These are phyloP conservation scores for Monosporozyma yasuniensis DNA, from an alignment of 805 yeast genomes.

Conservation along the genomic window DNA sequence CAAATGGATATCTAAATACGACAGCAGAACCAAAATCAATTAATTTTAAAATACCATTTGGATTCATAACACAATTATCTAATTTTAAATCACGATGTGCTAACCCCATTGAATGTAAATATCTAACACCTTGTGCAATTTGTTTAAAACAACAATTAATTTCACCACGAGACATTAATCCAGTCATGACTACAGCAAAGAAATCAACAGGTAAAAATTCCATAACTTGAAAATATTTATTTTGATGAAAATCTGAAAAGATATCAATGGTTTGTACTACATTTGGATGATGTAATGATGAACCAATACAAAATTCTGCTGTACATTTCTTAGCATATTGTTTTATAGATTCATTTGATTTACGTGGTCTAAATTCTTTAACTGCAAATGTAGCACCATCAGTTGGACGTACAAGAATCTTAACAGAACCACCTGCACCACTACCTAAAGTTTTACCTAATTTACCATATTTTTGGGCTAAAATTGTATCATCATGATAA, in stretches of 20 bases:
- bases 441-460: constrained; percentile 69
- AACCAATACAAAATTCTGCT: constrained; percentile 82
- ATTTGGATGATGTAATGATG: constrained; percentile 73
- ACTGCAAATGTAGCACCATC: constrained; percentile 74
- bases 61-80: constrained; percentile 74
- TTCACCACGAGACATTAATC: constrained; percentile 71
- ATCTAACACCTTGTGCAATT: constrained; percentile 60
- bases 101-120: constrained; percentile 67
- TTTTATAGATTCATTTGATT: constrained; percentile 59
- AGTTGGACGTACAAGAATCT: constrained; percentile 55
- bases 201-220: constrained; percentile 80
- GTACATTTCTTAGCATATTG: constrained; percentile 83
- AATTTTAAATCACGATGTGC: constrained; percentile 78
- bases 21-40: constrained; percentile 83
- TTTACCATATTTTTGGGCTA: constrained; percentile 58
- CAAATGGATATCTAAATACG: constrained; percentile 70
- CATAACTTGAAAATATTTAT: constrained; percentile 73
- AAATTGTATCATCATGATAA: constrained; percentile 42
- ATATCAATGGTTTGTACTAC: constrained; percentile 72
- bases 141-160: constrained; percentile 77
- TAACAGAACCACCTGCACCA: constrained; percentile 86
- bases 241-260: constrained; percentile 45
- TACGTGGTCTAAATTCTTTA: constrained; percentile 67
- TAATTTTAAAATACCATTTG: constrained; percentile 62
- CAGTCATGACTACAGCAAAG: constrained; percentile 82